Evolutionary conservation across 2,329 filamentous ascomycete species (phyloP).

Genomic region (Pyrenochaeta sp.): DNA sequence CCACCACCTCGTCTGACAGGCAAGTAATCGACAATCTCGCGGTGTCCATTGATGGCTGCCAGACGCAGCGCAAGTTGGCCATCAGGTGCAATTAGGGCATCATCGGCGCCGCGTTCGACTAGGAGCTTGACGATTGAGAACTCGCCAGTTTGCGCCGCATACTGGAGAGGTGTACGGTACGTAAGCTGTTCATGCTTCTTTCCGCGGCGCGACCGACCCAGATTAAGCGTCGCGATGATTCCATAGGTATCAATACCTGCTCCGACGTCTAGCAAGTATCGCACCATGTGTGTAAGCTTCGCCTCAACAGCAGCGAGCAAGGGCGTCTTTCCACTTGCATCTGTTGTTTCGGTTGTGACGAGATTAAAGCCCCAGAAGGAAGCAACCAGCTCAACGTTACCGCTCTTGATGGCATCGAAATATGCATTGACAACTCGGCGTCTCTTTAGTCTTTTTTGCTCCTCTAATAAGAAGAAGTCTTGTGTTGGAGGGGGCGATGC

Average conservation of each 20-base stretch:
- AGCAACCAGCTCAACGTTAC: constrained; percentile 19
- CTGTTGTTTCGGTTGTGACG: constrained; percentile 21
- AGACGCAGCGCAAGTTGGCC: constrained; percentile 58
- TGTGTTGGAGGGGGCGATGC: neutral
- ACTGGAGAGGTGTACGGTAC: constrained; percentile 56
- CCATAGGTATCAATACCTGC: constrained; percentile 24
- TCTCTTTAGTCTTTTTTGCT: no score
- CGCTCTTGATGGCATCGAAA: constrained; percentile 18
- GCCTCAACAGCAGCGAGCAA: constrained; percentile 27
- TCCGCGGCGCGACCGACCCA: neutral
- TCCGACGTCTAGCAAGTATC: constrained; percentile 19
- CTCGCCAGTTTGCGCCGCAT: constrained; percentile 54
- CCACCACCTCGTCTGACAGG: constrained; percentile 46
- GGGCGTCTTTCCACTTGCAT: constrained; percentile 16
- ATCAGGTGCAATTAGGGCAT: constrained; percentile 56
- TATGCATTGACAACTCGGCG: constrained; percentile 9
- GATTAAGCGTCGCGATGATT: neutral
- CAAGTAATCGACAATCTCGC: constrained; percentile 56
- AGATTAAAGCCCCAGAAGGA: constrained; percentile 12
- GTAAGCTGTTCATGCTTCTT: neutral
- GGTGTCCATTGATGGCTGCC: constrained; percentile 53
- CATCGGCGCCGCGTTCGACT: constrained; percentile 54
- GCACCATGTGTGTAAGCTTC: constrained; percentile 14
- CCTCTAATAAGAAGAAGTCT: neutral
- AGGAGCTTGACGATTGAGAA: constrained; percentile 55